Evolutionary conservation across 1,284 basidiomycete genomes (phyloP).

Genomic region (Hemileccinum hortonii): DNA sequence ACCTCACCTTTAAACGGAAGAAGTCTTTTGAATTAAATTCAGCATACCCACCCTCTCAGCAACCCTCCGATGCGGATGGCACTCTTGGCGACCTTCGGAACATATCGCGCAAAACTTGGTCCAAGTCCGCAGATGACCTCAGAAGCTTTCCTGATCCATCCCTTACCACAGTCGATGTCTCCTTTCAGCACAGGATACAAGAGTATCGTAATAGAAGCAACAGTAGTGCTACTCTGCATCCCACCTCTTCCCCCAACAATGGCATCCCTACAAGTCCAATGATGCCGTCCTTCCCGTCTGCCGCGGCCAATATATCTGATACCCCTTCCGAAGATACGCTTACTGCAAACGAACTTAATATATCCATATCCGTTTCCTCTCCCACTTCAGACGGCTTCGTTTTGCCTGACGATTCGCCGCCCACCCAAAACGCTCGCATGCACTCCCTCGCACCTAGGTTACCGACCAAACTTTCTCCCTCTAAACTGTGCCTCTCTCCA

Average conservation of each 20-base stretch:
- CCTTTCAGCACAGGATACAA: slow-evolving; percentile 60
- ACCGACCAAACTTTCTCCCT: slow-evolving; percentile 63
- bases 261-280: slow-evolving; percentile 33
- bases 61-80: slow-evolving; percentile 30
- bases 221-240: slow-evolving; percentile 39
- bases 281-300: slow-evolving; percentile 50
- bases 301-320: slow-evolving; percentile 18
- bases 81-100: slow-evolving; percentile 65
- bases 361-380: slow-evolving; percentile 39
- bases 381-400: slow-evolving; percentile 26
- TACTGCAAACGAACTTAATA: slow-evolving; percentile 25
- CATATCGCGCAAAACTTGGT: slow-evolving; percentile 71
- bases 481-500: slow-evolving; percentile 41
- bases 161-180: slow-evolving; percentile 46
- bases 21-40: slow-evolving; percentile 47
- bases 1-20: slow-evolving; percentile 54
- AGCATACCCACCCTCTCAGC: slow-evolving; percentile 41
- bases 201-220: slow-evolving; percentile 55
- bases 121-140: slow-evolving; percentile 75
- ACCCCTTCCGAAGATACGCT: slow-evolving; percentile 24
- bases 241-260: slow-evolving; percentile 24
- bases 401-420: slow-evolving; percentile 23
- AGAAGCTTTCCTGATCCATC: slow-evolving; percentile 49
- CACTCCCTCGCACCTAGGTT: slow-evolving; percentile 69
- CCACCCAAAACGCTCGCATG: slow-evolving; percentile 23